Percentiles rank a stretch among this genome's conserved stretches.
These are phyloP conservation scores for Russula sp. DNA, from an alignment of 768 basidiomycete genomes.

Conservation along the genomic window DNA sequence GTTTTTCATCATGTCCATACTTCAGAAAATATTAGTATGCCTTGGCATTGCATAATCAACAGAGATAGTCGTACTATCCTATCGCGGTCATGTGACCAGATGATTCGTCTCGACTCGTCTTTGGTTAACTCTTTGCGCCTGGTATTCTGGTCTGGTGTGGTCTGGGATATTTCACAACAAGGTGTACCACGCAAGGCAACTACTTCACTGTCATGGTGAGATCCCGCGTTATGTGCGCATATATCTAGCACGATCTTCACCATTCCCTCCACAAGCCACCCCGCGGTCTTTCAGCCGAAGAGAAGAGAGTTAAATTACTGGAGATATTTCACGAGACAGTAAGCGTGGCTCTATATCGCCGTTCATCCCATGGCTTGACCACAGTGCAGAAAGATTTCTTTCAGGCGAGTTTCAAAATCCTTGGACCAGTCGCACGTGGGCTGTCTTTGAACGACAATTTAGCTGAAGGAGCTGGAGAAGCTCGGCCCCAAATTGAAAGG, in stretches of 20 bases:
- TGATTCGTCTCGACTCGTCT: not conserved
- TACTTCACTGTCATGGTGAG: constrained; percentile 6
- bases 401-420: constrained; percentile 39
- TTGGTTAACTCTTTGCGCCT: not conserved
- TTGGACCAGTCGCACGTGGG: not conserved
- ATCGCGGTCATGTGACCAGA: constrained; percentile 7
- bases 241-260: not conserved
- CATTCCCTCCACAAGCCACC: constrained; percentile 10
- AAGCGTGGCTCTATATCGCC: constrained; percentile 12
- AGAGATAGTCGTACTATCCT: not conserved
- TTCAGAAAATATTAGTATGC: constrained; percentile 17
- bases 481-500: constrained; percentile 84
- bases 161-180: not conserved
- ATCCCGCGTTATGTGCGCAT: not conserved
- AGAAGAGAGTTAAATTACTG: constrained; percentile 81
- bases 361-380: not conserved
- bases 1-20: not conserved
- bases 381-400: constrained; percentile 71
- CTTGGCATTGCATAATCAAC: constrained; percentile 16
- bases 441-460: not conserved
- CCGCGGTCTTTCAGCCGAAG: constrained; percentile 74
- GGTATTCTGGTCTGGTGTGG: no score
- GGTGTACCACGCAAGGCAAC: not conserved
- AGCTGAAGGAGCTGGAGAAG: constrained; percentile 93
- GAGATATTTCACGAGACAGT: constrained; percentile 95